These are phyloP conservation scores for Nannochloropsis salina DNA, from an alignment of 108 stramenopile genomes.

Conservation along the genomic window DNA sequence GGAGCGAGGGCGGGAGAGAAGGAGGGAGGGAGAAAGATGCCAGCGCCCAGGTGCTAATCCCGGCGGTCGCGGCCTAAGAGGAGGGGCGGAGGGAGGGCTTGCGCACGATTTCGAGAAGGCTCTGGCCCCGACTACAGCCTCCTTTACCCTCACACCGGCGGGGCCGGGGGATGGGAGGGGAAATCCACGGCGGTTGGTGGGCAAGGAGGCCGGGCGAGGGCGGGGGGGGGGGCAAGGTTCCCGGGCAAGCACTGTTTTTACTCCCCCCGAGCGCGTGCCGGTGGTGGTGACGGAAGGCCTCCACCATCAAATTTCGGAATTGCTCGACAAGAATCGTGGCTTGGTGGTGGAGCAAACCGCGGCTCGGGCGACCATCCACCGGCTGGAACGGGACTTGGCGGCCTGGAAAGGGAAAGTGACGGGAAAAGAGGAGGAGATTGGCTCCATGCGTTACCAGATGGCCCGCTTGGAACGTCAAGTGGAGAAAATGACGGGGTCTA, in stretches of 20 bases:
- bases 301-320: neutral
- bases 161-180: neutral
- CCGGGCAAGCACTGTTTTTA: neutral
- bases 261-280: neutral
- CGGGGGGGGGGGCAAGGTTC: neutral
- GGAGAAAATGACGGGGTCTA: neutral
- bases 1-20: neutral
- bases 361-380: neutral
- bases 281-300: neutral
- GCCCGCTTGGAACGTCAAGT: neutral
- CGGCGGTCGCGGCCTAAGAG: neutral
- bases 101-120: neutral
- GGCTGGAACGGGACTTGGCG: neutral
- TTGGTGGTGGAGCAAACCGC: neutral
- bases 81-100: neutral
- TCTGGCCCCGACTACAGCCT: neutral
- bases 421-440: neutral
- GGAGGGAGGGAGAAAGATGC: neutral
- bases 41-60: neutral
- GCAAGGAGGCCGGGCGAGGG: neutral
- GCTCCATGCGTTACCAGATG: slow-evolving; percentile 3
- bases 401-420: neutral
- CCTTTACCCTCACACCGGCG: neutral
- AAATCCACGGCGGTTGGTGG: neutral
- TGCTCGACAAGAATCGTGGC: neutral